These are phyloP conservation scores for Coffea eugenioides DNA, from an alignment of 257 asterid genomes.

Conservation along the genomic window DNA sequence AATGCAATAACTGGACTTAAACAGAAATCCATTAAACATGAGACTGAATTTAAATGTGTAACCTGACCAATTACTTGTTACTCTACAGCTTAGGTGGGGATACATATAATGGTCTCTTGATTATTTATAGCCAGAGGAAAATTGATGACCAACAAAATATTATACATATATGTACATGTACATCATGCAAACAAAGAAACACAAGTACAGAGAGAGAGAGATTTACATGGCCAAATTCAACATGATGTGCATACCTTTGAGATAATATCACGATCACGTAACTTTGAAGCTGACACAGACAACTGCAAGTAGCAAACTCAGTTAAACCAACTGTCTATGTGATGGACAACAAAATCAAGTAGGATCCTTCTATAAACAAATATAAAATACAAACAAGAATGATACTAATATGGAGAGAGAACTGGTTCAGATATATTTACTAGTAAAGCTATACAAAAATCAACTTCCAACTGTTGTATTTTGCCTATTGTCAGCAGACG, in stretches of 20 bases:
- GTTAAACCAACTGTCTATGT: constrained; percentile 15
- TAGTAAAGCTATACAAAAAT: background rate
- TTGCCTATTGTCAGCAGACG: background rate
- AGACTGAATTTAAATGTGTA: background rate
- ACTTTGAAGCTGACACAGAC: constrained; percentile 77
- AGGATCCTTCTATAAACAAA: background rate
- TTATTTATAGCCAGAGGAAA: background rate
- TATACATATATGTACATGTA: no score
- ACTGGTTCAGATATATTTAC: background rate
- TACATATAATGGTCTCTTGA: background rate
- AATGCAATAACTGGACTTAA: background rate
- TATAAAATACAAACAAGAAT: background rate
- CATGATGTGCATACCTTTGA: constrained; percentile 56
- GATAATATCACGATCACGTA: constrained; percentile 52
- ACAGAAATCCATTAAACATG: background rate
- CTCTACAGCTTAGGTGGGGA: background rate
- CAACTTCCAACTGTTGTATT: background rate
- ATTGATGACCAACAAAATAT: background rate
- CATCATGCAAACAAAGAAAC: background rate
- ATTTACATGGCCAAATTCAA: background rate
- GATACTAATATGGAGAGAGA: background rate
- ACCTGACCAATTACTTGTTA: background rate
- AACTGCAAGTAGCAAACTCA: constrained; percentile 51
- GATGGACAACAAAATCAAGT: constrained; percentile 10
- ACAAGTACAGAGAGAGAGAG: background rate